Conservation (phyloP, 1,139 yeast genomes). For the Taphrina deformans region DNA sequence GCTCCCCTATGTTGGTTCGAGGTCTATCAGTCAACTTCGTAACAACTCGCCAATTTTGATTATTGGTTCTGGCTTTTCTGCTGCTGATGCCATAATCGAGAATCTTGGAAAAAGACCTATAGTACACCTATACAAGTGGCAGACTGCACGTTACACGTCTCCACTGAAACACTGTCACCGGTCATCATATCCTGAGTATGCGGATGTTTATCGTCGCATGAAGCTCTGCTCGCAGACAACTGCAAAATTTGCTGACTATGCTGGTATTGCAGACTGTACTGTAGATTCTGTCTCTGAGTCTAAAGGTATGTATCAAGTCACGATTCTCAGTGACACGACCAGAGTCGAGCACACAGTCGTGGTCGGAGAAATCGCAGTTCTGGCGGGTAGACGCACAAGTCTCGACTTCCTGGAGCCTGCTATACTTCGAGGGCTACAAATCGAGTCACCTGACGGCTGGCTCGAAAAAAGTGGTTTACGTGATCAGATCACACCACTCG, state of each 20-base stretch:
- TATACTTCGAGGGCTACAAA: not conserved
- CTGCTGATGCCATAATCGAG: conserved; percentile 45
- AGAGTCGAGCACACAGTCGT: conserved; percentile 9
- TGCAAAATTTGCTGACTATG: conserved; percentile 38
- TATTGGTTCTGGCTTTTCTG: conserved; percentile 47
- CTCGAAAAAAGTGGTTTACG: conserved; percentile 26
- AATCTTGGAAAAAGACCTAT: conserved; percentile 27
- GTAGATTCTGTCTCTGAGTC: conserved; percentile 37
- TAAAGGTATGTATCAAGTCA: not conserved
- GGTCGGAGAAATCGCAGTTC: conserved; percentile 38
- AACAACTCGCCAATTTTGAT: conserved; percentile 40
- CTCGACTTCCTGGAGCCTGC: conserved; percentile 34
- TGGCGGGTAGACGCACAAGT: conserved; percentile 36
- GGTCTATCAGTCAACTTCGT: not conserved
- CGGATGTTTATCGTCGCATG: conserved; percentile 43
- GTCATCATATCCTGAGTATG: conserved; percentile 46
- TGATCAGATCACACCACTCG: conserved; percentile 8
- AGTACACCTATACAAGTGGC: conserved; percentile 45
- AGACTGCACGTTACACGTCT: conserved; percentile 40
- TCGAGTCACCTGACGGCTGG: conserved; percentile 12
- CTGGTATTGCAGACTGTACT: conserved; percentile 43
- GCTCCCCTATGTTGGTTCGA: conserved; percentile 14
- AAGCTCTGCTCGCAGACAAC: conserved; percentile 31
- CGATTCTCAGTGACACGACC: conserved; percentile 8
- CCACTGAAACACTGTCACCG: conserved; percentile 44